Conservation (phyloP, 108 stramenopile genomes). For the Nannochloropsis oceanica region DNA sequence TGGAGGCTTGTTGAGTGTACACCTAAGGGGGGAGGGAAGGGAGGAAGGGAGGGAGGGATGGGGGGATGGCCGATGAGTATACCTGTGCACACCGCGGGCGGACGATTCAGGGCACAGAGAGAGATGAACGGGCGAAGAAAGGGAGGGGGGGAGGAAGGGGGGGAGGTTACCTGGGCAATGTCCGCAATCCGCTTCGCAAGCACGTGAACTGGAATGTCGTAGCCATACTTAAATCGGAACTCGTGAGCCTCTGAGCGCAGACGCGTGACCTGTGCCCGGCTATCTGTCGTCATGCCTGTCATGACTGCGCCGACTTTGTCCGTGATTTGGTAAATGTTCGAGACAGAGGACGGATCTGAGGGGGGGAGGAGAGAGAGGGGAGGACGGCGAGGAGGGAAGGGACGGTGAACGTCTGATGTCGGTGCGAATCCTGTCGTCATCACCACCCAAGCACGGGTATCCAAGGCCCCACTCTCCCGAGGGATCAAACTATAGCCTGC, state of each 20-base stretch:
- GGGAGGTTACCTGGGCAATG: conserved; percentile 49
- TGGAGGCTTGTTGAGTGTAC: conserved; percentile 81
- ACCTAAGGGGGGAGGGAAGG: conserved; percentile 46
- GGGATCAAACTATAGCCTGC: background rate
- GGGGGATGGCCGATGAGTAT: too few relatives aligned
- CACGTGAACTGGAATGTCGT: conserved; percentile 66
- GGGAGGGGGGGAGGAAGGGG: too few relatives aligned
- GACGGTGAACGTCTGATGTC: background rate
- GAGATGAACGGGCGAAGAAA: too few relatives aligned
- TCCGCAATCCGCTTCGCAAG: conserved; percentile 92
- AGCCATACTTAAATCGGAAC: conserved; percentile 89
- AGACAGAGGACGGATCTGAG: conserved; percentile 71
- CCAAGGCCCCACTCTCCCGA: too few relatives aligned
- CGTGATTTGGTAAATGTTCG: conserved; percentile 70
- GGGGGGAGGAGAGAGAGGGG: conserved; percentile 1
- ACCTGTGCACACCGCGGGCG: too few relatives aligned
- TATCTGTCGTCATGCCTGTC: conserved; percentile 67
- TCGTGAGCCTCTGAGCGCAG: conserved; percentile 85
- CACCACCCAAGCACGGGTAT: too few relatives aligned
- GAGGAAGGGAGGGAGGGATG: too few relatives aligned
- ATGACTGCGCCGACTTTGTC: conserved; percentile 71
- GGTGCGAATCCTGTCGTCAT: background rate
- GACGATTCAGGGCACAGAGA: too few relatives aligned
- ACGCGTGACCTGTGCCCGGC: conserved; percentile 58
- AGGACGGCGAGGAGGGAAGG: background rate